Conservation (phyloP, 73 alveolate species). For the Blepharisma japonicum region DNA sequence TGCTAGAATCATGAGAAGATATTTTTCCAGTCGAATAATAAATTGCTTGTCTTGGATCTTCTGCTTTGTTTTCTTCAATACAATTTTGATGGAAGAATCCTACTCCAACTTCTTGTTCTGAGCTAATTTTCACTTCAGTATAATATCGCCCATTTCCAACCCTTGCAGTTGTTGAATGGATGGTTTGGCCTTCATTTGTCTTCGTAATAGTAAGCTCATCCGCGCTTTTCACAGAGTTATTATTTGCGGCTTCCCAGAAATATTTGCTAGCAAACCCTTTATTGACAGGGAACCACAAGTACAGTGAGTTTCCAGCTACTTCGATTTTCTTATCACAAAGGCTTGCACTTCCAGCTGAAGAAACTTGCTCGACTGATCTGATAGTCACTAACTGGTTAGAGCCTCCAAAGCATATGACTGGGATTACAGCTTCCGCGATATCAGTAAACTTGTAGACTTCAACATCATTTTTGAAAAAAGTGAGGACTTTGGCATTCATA, state of each 20-base stretch:
- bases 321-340: neutral
- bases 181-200: neutral
- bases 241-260: neutral
- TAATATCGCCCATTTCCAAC: neutral
- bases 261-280: neutral
- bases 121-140: neutral
- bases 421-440: neutral
- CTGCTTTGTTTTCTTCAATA: neutral
- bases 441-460: slow-evolving; percentile 6
- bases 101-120: neutral
- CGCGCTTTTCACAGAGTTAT: neutral
- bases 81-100: neutral
- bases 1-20: neutral
- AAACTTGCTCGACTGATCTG: slow-evolving; percentile 10
- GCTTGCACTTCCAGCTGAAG: slow-evolving; percentile 16
- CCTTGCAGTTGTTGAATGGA: slow-evolving; percentile 15
- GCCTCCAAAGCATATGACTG: slow-evolving; percentile 34
- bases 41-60: neutral
- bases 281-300: slow-evolving; percentile 22
- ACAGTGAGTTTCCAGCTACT: slow-evolving; percentile 8
- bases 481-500: neutral
- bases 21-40: slow-evolving; percentile 19
- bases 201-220: slow-evolving; percentile 5
- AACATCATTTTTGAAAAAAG: neutral
- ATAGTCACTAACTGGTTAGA: slow-evolving; percentile 23